Evolutionary conservation across 257 asterid genomes (phyloP).

Genomic region (Capsicum chinense): DNA sequence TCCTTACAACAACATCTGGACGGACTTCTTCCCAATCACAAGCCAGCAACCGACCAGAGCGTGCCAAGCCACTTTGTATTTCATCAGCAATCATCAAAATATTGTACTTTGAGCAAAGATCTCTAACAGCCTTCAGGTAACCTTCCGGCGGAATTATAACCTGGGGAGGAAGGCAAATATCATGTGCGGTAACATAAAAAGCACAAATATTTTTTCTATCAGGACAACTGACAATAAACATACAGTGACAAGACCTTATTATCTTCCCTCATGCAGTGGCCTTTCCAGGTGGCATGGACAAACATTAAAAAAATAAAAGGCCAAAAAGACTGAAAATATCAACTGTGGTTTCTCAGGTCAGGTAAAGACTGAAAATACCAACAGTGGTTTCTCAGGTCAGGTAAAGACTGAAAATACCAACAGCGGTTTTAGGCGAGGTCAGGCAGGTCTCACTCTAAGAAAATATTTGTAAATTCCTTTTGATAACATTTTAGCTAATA

Average conservation of each 20-base stretch:
- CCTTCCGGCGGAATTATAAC: slow-evolving; percentile 95
- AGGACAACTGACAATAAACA: background rate
- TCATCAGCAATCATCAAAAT: slow-evolving; percentile 95
- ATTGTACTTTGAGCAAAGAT: slow-evolving; percentile 84
- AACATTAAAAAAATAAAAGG: slow-evolving; percentile 6
- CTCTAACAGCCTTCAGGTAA: slow-evolving; percentile 77
- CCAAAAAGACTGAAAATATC: slow-evolving; percentile 1
- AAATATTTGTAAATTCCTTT: background rate
- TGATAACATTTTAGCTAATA: background rate
- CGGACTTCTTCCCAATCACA: slow-evolving; percentile 93
- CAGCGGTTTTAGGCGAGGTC: background rate
- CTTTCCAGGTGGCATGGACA: background rate
- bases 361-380: slow-evolving; percentile 10
- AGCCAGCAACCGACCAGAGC: slow-evolving; percentile 87
- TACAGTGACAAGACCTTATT: background rate
- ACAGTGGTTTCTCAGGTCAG: background rate
- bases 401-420: slow-evolving; percentile 4
- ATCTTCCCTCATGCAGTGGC: background rate
- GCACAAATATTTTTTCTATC: slow-evolving; percentile 1
- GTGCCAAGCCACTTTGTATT: slow-evolving; percentile 96
- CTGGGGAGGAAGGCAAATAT: slow-evolving; percentile 44
- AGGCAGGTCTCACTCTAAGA: background rate
- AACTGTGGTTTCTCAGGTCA: background rate
- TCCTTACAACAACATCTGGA: slow-evolving; percentile 90
- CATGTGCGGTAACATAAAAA: background rate